Evolutionary conservation across 2,329 filamentous ascomycete genomes (phyloP), one percentile per base, ranked within the genome.

Genomic region (Diaporthe citrichinensis): DNA sequence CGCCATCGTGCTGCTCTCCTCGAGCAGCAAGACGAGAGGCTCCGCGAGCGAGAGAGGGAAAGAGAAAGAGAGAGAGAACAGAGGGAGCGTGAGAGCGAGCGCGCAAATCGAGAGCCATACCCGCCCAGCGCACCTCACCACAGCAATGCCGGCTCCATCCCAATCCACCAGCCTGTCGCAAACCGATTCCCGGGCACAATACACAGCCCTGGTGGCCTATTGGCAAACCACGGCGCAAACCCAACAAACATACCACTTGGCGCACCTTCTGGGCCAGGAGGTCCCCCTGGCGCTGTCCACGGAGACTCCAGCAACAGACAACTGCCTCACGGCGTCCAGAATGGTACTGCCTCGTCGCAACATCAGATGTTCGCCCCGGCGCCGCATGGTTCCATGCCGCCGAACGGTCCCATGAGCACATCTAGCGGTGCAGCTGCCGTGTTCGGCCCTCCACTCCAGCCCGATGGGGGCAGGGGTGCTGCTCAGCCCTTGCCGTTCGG

Each of bases 81-180:
- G 75, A 86, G 90, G 78, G 92, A 94, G 78, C 87, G 90, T 79
- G 88, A 90, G 78, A 46, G 46, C 62, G 75, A 76, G 17, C 75
- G 75, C 55, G 44, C 68, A 20, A 87, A 90, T 76, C 88, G 90
- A 82, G 92, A 93, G 58, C 90, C 91, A 71, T 92, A 92, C 81
- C 93, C 92, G 79, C 90, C 91, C 28, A 82, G 84, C 69, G 90
- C 94, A 76, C 92, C 93, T 36, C 95, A 97, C 81, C 96, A 98
- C 84, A 97, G 94, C 85, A 96, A 94, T 81, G 93, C 94, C 53
- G 95, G 94, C 74, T 95, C 96, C 3, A 94, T 98, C 73, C 95
- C 96, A 73, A 93, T 98, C 80, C 96, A 98, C 84, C 96, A 98
- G 84, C 96, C 96, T 7, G 95, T 98, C 76, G 96, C 96, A 77